Evolutionary conservation across 2,329 filamentous ascomycete genomes (phyloP).

Genomic region (Pseudogymnoascus sp.): DNA sequence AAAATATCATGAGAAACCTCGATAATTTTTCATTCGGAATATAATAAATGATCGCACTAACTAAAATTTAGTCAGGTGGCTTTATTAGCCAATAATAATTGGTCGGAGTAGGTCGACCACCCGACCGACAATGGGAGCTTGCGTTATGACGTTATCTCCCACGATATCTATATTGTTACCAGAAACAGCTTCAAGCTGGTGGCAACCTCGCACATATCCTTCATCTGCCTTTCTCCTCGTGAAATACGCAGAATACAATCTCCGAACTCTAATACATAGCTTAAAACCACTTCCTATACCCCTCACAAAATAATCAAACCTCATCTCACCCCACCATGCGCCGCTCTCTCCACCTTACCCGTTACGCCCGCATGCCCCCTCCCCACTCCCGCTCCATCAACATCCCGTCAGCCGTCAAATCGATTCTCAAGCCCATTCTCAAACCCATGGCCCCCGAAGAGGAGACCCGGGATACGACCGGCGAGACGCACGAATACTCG

Average conservation of each 20-base stretch:
- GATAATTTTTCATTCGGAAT: neutral
- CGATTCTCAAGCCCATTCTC: neutral
- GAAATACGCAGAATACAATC: neutral
- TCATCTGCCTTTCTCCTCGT: neutral
- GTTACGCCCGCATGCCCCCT: neutral
- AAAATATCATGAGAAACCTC: neutral
- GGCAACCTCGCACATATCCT: neutral
- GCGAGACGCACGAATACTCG: constrained; percentile 6
- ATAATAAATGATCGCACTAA: neutral
- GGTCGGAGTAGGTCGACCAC: neutral
- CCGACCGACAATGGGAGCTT: neutral
- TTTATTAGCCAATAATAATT: neutral
- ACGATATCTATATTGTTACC: neutral
- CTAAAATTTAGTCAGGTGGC: neutral
- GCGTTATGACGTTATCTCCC: neutral
- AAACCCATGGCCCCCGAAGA: neutral
- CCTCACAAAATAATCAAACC: neutral
- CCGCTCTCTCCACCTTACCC: neutral
- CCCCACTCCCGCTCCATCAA: neutral
- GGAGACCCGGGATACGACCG: neutral
- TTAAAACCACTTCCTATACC: neutral
- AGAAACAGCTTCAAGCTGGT: neutral
- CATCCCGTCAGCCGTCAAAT: neutral
- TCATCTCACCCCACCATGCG: neutral
- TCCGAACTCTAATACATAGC: neutral